Conservation (phyloP, 768 basidiomycete genomes). For the Coprinopsis sp. region DNA sequence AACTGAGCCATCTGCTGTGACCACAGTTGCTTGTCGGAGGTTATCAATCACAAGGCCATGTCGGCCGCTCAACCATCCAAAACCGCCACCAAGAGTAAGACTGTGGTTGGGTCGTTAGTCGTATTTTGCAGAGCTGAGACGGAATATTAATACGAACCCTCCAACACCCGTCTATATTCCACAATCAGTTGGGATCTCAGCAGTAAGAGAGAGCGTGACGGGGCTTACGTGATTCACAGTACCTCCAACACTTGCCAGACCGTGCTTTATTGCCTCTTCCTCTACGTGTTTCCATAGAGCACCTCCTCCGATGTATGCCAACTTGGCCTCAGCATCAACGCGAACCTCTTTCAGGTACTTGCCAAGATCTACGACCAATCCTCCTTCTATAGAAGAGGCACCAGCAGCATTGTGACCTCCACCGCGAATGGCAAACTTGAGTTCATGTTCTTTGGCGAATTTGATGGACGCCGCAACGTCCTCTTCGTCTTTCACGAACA, state of each 20-base stretch:
- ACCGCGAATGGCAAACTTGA: slow-evolving; percentile 39
- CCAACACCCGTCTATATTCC: slow-evolving; percentile 41
- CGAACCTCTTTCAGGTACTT: slow-evolving; percentile 32
- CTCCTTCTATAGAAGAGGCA: slow-evolving; percentile 40
- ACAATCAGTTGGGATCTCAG: slow-evolving; percentile 6
- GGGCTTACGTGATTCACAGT: slow-evolving; percentile 42
- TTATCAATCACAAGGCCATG: slow-evolving; percentile 48
- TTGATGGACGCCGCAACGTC: slow-evolving; percentile 35
- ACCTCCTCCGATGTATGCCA: slow-evolving; percentile 41
- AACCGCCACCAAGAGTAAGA: slow-evolving; percentile 50
- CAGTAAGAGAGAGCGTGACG: background rate
- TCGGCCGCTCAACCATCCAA: slow-evolving; percentile 44
- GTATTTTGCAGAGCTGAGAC: background rate
- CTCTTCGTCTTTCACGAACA: slow-evolving; percentile 34
- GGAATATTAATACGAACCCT: slow-evolving; percentile 35
- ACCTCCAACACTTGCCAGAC: slow-evolving; percentile 41
- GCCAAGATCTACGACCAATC: slow-evolving; percentile 46
- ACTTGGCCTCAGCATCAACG: slow-evolving; percentile 32
- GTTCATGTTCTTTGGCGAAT: slow-evolving; percentile 28
- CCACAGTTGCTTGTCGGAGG: slow-evolving; percentile 42
- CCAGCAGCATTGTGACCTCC: slow-evolving; percentile 44
- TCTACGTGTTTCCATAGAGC: slow-evolving; percentile 43
- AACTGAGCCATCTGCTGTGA: slow-evolving; percentile 39
- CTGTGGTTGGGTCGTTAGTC: slow-evolving; percentile 19
- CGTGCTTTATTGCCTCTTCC: slow-evolving; percentile 34